Percentiles rank a stretch among this genome's conserved stretches.
Conservation (phyloP, 2,329 filamentous ascomycete genomes). For the Cladophialophora bantiana region DNA sequence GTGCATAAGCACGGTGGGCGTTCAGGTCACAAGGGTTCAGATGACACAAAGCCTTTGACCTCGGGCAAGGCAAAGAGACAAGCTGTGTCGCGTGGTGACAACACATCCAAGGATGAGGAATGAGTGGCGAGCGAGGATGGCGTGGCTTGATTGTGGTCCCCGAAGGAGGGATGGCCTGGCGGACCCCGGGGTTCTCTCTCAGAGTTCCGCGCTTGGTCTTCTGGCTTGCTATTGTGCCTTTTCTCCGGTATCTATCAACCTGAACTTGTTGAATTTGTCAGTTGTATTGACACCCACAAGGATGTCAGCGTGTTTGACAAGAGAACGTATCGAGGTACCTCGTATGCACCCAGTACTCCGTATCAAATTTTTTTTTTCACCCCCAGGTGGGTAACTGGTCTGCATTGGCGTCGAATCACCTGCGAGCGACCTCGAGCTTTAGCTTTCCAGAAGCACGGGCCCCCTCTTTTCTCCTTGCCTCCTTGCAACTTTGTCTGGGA, state of each 20-base stretch:
- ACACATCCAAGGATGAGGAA: background rate
- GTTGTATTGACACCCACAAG: background rate
- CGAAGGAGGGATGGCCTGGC: background rate
- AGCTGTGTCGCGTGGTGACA: background rate
- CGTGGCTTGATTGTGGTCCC: background rate
- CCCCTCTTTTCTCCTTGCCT: background rate
- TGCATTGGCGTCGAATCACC: constrained; percentile 6
- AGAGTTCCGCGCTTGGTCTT: background rate
- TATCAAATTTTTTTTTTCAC: background rate
- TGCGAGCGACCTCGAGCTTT: background rate
- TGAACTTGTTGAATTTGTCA: background rate
- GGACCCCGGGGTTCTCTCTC: background rate
- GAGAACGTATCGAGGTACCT: background rate
- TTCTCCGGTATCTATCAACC: background rate
- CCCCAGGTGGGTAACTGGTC: background rate
- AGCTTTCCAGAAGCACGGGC: constrained; percentile 6
- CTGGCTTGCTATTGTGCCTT: background rate
- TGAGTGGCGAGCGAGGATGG: background rate
- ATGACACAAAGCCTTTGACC: background rate
- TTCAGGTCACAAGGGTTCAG: background rate
- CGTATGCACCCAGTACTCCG: background rate
- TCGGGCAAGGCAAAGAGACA: background rate
- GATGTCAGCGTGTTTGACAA: background rate
- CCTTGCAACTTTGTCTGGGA: background rate
- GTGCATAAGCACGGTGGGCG: background rate